phyloP scores from a whole-genome alignment of 331 rosid species.

The Cydonia oblonga region DNA sequence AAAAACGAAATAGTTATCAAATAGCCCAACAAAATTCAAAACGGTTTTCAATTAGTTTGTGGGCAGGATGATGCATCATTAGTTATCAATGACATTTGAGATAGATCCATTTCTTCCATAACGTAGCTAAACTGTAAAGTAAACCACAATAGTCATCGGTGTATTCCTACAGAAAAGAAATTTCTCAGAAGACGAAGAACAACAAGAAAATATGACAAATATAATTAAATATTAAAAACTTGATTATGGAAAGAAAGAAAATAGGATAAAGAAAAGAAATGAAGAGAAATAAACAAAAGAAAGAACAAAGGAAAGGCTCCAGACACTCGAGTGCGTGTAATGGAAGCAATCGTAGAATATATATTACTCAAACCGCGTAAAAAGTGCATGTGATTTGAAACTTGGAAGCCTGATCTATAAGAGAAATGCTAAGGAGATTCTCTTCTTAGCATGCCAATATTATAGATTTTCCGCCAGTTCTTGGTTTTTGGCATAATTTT shows the following conservation, averaged over 20 bases:
- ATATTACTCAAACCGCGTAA: slow-evolving; percentile 53
- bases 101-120: background rate
- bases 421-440: background rate
- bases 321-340: slow-evolving; percentile 31
- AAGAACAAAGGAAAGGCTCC: background rate
- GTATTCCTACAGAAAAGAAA: background rate
- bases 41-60: background rate
- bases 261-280: background rate
- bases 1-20: too few relatives aligned
- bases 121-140: background rate
- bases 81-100: background rate
- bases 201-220: background rate
- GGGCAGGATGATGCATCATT: background rate
- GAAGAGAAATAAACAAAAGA: background rate
- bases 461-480: too few relatives aligned
- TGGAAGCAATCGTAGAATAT: slow-evolving; percentile 24
- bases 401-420: slow-evolving; percentile 4
- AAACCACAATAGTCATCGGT: background rate
- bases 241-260: background rate
- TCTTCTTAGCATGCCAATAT: too few relatives aligned
- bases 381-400: slow-evolving; percentile 41
- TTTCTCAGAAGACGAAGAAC: background rate
- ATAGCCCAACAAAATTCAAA: background rate
- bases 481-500: too few relatives aligned
- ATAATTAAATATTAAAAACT: background rate